phyloP scores from a whole-genome alignment of 306 rosid genomes.

The Quercus aquifolioides region DNA sequence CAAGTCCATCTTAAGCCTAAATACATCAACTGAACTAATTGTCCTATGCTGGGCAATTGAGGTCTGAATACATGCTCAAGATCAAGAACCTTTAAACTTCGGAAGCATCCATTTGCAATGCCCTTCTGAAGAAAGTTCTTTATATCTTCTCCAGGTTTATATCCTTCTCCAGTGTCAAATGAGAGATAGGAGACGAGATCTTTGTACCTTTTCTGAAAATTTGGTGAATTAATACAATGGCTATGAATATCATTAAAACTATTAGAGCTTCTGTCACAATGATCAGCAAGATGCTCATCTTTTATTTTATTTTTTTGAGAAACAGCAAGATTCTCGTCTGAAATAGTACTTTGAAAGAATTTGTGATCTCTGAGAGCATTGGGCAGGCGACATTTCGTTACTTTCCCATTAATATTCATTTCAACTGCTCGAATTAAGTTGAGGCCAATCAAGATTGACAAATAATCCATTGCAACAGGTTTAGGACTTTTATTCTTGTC shows the following conservation, averaged over 20 bases:
- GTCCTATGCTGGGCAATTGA: conserved; percentile 21
- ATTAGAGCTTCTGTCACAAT: not conserved
- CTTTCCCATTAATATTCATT: conserved; percentile 1
- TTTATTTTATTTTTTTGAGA: too few species aligned
- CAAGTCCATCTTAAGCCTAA: conserved; percentile 37
- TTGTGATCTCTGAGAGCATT: not conserved
- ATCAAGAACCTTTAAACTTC: conserved; percentile 7
- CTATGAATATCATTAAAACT: conserved; percentile 14
- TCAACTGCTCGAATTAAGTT: conserved; percentile 12
- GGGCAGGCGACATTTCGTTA: conserved; percentile 16
- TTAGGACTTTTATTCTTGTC: not conserved
- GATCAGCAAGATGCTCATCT: conserved; percentile 12
- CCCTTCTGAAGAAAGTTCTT: conserved; percentile 13
- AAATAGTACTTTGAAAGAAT: too few species aligned
- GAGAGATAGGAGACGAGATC: not conserved
- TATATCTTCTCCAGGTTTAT: conserved; percentile 28
- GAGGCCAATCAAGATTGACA: not conserved
- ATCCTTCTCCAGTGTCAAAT: conserved; percentile 11
- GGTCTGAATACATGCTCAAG: conserved; percentile 30
- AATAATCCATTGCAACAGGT: not conserved
- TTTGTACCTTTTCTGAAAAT: not conserved
- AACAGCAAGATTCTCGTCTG: too few species aligned
- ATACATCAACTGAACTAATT: conserved; percentile 19
- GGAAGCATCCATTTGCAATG: not conserved
- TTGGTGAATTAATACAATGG: not conserved